These are phyloP conservation scores for Inga leiocalycina DNA, from an alignment of 306 rosid genomes.

Conservation along the genomic window DNA sequence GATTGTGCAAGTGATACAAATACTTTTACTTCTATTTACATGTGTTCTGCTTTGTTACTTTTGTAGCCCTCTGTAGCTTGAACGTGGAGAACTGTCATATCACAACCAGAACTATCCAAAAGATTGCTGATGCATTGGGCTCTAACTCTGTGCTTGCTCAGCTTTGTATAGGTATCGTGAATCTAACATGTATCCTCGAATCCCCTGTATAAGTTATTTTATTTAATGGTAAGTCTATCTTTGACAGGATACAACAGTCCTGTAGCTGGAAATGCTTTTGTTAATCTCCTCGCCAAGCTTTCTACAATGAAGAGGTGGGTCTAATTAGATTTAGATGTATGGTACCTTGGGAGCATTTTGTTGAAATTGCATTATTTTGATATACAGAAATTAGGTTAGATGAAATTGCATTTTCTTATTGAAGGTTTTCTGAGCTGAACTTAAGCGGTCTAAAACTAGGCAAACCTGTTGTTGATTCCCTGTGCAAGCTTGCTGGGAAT, in stretches of 20 bases:
- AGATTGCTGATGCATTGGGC: conserved; percentile 71
- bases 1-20: conserved; percentile 27
- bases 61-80: conserved; percentile 76
- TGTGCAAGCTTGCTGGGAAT: conserved; percentile 66
- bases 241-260: conserved; percentile 77
- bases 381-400: conserved; percentile 1
- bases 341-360: conserved; percentile 4
- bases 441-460: conserved; percentile 80
- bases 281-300: conserved; percentile 73
- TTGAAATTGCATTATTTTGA: conserved; percentile 11
- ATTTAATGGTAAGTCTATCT: conserved; percentile 28
- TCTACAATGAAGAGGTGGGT: conserved; percentile 71
- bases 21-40: conserved; percentile 31
- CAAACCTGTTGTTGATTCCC: conserved; percentile 74
- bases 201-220: conserved; percentile 8
- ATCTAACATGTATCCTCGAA: conserved; percentile 26
- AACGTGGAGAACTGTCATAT: conserved; percentile 76
- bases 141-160: conserved; percentile 66
- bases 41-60: conserved; percentile 23
- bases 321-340: conserved; percentile 21
- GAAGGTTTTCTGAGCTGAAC: conserved; percentile 80
- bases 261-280: conserved; percentile 65
- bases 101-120: conserved; percentile 83
- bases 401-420: conserved; percentile 9
- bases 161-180: conserved; percentile 69